phyloP scores from a whole-genome alignment of 495 filamentous ascomycete species.

The Bacidia gigantensis region DNA sequence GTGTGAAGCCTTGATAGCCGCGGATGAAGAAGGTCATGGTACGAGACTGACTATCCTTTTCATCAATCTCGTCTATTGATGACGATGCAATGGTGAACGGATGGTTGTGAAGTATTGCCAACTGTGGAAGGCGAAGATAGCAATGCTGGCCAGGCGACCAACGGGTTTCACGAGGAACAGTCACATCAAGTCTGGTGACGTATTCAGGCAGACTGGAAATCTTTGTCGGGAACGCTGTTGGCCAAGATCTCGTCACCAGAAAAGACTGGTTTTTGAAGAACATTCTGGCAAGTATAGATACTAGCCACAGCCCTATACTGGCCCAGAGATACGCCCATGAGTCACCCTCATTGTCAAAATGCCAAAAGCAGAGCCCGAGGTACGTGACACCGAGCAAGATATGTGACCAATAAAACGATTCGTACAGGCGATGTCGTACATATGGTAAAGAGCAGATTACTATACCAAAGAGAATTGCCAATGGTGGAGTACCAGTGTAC shows the following conservation, averaged over 20 bases:
- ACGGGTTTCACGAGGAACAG: slow-evolving; percentile 1
- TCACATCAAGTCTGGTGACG: slow-evolving; percentile 14
- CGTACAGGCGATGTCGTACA: slow-evolving; percentile 21
- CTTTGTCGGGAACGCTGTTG: slow-evolving; percentile 5
- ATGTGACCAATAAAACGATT: slow-evolving; percentile 16
- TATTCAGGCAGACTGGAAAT: slow-evolving; percentile 6
- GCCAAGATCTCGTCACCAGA: slow-evolving; percentile 5
- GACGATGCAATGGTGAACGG: slow-evolving; percentile 21
- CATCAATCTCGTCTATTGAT: background rate
- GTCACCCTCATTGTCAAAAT: slow-evolving; percentile 12
- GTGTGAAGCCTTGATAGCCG: slow-evolving; percentile 16
- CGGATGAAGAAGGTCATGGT: slow-evolving; percentile 14
- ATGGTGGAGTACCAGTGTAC: slow-evolving; percentile 25
- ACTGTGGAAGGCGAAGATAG: slow-evolving; percentile 16
- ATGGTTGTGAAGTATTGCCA: slow-evolving; percentile 16
- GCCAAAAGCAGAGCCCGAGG: slow-evolving; percentile 21
- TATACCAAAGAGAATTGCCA: slow-evolving; percentile 24
- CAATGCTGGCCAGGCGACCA: slow-evolving; percentile 18
- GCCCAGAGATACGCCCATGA: slow-evolving; percentile 22
- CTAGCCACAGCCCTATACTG: slow-evolving; percentile 17
- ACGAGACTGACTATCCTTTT: background rate
- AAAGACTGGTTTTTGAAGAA: slow-evolving; percentile 11
- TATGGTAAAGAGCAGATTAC: slow-evolving; percentile 22
- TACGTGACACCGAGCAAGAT: slow-evolving; percentile 15
- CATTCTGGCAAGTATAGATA: slow-evolving; percentile 9